Conservation (phyloP, 179 eudicot genomes). For the Beta corolliflora region DNA sequence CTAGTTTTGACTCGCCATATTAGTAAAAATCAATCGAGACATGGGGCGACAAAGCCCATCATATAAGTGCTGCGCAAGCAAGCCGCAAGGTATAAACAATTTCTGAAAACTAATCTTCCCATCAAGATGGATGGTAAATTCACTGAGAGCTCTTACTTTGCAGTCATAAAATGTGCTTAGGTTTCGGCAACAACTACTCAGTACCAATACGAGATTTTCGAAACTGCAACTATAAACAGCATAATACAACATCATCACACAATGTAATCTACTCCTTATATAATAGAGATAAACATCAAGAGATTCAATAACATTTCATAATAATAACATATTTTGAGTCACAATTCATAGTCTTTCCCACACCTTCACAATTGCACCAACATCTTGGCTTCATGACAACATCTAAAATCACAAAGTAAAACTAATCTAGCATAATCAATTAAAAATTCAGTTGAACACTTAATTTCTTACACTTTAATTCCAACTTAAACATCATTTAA, state of each 20-base stretch:
- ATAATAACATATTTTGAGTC: too few species aligned
- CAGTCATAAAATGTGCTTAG: neutral
- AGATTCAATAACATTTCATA: neutral
- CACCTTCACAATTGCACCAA: neutral
- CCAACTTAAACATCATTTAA: neutral
- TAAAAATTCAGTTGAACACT: neutral
- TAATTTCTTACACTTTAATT: neutral
- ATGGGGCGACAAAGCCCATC: neutral
- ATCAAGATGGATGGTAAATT: neutral
- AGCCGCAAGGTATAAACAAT: neutral
- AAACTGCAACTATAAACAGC: neutral
- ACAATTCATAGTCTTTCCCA: too few species aligned
- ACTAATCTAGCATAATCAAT: neutral
- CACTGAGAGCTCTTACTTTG: neutral
- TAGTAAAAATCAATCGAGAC: neutral
- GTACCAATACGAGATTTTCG: neutral
- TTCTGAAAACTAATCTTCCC: neutral
- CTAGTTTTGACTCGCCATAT: neutral
- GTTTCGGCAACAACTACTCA: neutral
- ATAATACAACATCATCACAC: neutral
- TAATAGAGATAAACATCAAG: neutral
- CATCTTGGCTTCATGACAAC: neutral
- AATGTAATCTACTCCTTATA: neutral
- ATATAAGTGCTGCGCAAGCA: neutral
- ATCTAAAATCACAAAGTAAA: neutral